phyloP scores from a whole-genome alignment of 179 eudicot species.

The Spinacia oleracea region DNA sequence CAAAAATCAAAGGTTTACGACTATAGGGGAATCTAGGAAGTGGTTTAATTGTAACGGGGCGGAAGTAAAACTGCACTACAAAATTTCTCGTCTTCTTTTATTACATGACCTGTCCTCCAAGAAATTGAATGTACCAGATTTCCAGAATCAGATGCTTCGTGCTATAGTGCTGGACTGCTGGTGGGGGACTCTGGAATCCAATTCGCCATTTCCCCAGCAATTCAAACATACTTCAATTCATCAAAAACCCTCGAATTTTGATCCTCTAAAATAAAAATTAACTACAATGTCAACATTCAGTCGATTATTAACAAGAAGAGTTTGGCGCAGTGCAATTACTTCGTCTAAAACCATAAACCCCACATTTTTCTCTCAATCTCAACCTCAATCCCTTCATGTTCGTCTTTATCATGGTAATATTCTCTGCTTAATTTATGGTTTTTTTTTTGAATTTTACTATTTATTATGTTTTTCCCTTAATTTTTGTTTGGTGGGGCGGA shows the following conservation, averaged over 20 bases:
- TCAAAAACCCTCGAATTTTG: background rate
- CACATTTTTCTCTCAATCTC: background rate
- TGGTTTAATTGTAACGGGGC: no score
- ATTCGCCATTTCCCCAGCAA: background rate
- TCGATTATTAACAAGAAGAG: constrained; percentile 15
- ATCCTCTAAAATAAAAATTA: background rate
- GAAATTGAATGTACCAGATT: constrained; percentile 5
- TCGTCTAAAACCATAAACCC: constrained; percentile 31
- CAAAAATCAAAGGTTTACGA: no score
- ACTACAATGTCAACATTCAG: constrained; percentile 13
- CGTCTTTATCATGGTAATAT: constrained; percentile 22
- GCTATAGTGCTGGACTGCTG: background rate
- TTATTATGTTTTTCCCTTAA: background rate
- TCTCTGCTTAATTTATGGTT: constrained; percentile 2
- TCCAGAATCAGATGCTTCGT: constrained; percentile 3
- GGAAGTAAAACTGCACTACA: no score
- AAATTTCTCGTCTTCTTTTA: no score
- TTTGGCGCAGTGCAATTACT: constrained; percentile 21
- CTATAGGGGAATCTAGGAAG: no score
- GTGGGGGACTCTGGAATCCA: constrained; percentile 8
- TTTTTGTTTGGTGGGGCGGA: background rate
- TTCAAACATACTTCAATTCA: background rate
- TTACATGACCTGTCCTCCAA: background rate
- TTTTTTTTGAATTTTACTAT: background rate
- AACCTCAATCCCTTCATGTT: constrained; percentile 17